phyloP scores from a whole-genome alignment of 306 rosid genomes.

The Medicago lupulina region DNA sequence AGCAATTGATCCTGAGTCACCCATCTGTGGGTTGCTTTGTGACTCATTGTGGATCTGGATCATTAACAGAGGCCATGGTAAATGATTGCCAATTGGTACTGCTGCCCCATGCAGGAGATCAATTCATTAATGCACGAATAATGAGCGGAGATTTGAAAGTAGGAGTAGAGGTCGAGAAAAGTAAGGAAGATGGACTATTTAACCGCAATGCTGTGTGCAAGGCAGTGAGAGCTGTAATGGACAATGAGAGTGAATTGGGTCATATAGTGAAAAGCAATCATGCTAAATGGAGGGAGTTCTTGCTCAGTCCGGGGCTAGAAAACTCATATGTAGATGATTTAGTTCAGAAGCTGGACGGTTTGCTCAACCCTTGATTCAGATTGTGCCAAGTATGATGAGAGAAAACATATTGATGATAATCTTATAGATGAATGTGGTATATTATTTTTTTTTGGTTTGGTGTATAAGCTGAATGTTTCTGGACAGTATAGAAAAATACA shows the following conservation, averaged over 20 bases:
- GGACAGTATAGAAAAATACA: neutral
- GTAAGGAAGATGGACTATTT: slow-evolving; percentile 64
- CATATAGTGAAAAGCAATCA: slow-evolving; percentile 54
- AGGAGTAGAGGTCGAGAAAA: slow-evolving; percentile 68
- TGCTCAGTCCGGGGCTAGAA: slow-evolving; percentile 52
- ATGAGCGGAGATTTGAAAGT: slow-evolving; percentile 57
- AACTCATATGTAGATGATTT: slow-evolving; percentile 53
- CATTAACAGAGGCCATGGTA: slow-evolving; percentile 63
- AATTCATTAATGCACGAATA: slow-evolving; percentile 59
- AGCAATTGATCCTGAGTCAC: slow-evolving; percentile 63
- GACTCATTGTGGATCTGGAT: slow-evolving; percentile 81
- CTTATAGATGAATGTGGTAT: neutral
- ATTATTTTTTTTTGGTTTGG: neutral
- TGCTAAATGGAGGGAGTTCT: slow-evolving; percentile 55
- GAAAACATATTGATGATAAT: neutral
- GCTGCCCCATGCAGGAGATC: slow-evolving; percentile 65
- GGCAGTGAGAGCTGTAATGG: slow-evolving; percentile 53
- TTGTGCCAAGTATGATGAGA: neutral
- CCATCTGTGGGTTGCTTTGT: slow-evolving; percentile 82
- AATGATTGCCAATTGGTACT: slow-evolving; percentile 63
- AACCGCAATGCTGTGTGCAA: slow-evolving; percentile 55
- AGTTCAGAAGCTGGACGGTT: slow-evolving; percentile 47
- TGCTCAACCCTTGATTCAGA: slow-evolving; percentile 42
- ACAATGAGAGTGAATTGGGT: slow-evolving; percentile 49
- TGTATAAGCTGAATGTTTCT: slow-evolving; percentile 19